Evolutionary conservation across 192 early-diverging fungal species (phyloP).

Genomic region (Backusella psychrophila): DNA sequence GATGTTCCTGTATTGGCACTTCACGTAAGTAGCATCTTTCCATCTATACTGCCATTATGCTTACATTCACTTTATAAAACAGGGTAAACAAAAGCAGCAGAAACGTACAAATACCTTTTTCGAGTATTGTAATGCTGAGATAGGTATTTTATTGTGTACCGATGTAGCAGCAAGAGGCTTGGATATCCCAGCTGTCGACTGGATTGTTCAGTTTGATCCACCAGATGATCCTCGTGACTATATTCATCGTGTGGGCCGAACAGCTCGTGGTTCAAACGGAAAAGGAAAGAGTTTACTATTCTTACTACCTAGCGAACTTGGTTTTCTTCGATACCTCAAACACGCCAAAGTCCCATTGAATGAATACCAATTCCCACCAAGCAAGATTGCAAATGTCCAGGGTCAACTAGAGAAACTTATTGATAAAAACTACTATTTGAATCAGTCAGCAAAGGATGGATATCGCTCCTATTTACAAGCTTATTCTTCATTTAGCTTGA

Average conservation of each 20-base stretch:
- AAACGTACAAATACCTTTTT: conserved; percentile 99
- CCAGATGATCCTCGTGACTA: conserved; percentile 99
- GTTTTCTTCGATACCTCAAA: conserved; percentile 96
- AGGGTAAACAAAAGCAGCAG: conserved; percentile 95
- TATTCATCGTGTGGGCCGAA: conserved; percentile 95
- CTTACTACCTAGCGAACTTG: conserved; percentile 90
- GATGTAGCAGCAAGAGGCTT: conserved; percentile 97
- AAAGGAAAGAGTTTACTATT: conserved; percentile 91
- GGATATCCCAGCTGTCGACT: conserved; percentile 97
- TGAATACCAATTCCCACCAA: conserved; percentile 97
- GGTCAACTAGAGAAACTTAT: conserved; percentile 85
- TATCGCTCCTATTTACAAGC: conserved; percentile 95
- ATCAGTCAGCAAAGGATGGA: conserved; percentile 95
- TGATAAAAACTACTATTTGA: conserved; percentile 97
- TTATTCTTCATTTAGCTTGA: conserved; percentile 94
- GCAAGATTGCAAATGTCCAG: conserved; percentile 97
- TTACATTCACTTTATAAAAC: not conserved
- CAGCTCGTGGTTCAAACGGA: conserved; percentile 83
- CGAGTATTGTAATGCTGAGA: conserved; percentile 96
- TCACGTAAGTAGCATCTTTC: conserved; percentile 58
- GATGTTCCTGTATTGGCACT: conserved; percentile 97
- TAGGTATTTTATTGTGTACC: conserved; percentile 92
- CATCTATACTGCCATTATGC: not conserved
- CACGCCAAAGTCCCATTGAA: conserved; percentile 98
- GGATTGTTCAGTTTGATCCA: conserved; percentile 99